Evolutionary conservation across 495 filamentous ascomycete genomes (phyloP).

Genomic region (Podospora pseudocomata): DNA sequence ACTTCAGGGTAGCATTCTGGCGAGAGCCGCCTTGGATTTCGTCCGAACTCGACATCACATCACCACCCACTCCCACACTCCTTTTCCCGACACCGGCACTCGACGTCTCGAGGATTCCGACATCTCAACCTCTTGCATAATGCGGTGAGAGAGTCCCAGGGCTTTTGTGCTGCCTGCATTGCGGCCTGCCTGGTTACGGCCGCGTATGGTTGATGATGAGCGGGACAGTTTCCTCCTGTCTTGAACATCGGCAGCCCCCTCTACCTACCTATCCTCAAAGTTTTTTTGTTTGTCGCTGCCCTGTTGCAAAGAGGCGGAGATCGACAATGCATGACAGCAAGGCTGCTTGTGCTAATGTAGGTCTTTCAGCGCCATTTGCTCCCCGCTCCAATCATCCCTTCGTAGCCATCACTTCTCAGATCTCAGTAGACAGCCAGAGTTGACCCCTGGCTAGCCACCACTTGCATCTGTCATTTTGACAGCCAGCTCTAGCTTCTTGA

Average conservation of each 20-base stretch:
- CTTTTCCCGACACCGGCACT: neutral
- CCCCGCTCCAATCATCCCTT: neutral
- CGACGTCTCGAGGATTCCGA: neutral
- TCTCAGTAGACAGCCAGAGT: neutral
- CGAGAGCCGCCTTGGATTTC: neutral
- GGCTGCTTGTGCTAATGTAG: neutral
- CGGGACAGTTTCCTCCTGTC: neutral
- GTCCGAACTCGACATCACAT: neutral
- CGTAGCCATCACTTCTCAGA: neutral
- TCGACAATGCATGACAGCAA: constrained; percentile 1
- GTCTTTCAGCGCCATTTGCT: neutral
- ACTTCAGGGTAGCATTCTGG: neutral
- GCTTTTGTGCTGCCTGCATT: neutral
- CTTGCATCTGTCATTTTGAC: neutral
- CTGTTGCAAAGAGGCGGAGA: neutral
- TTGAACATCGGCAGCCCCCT: neutral
- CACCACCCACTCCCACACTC: neutral
- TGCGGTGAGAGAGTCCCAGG: neutral
- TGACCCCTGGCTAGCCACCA: neutral
- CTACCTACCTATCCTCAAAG: neutral
- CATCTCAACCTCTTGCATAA: neutral
- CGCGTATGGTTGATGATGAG: neutral
- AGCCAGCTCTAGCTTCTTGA: neutral
- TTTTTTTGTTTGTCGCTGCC: neutral
- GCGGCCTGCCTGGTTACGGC: neutral